Conservation (phyloP, 116 monocot genomes). For the Dioscorea cayenensis region DNA sequence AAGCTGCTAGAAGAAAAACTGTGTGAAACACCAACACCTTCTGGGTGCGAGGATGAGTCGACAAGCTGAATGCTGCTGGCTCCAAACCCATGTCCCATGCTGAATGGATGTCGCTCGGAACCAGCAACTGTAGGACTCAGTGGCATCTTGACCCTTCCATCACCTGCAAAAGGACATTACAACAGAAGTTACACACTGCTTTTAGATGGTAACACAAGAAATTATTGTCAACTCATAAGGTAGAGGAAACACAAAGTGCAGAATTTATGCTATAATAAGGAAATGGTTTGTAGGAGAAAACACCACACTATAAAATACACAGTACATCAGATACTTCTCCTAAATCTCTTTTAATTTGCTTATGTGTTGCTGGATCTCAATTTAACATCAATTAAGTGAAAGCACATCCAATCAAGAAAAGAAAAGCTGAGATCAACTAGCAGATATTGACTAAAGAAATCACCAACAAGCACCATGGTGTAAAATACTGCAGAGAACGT, state of each 20-base stretch:
- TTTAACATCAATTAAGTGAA: no score
- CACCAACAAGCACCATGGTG: neutral
- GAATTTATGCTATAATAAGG: neutral
- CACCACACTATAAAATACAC: neutral
- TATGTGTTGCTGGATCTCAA: no score
- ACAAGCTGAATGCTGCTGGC: slow-evolving; percentile 41
- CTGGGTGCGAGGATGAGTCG: slow-evolving; percentile 37
- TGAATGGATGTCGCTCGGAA: slow-evolving; percentile 56
- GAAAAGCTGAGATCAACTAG: neutral
- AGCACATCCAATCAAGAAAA: neutral
- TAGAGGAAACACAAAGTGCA: neutral
- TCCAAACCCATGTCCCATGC: slow-evolving; percentile 36
- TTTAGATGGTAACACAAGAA: neutral
- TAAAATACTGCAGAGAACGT: neutral
- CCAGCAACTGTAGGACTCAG: slow-evolving; percentile 67
- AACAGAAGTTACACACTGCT: neutral
- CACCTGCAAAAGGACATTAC: slow-evolving; percentile 32
- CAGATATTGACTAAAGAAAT: neutral
- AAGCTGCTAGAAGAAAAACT: slow-evolving; percentile 80
- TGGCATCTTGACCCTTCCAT: slow-evolving; percentile 65
- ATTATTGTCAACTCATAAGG: neutral
- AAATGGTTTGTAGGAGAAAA: neutral
- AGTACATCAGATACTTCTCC: no score
- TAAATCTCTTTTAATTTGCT: no score
- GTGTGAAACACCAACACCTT: slow-evolving; percentile 39